These are phyloP conservation scores for Malassezia vespertilionis DNA, from an alignment of 1,284 basidiomycete genomes.

Conservation along the genomic window DNA sequence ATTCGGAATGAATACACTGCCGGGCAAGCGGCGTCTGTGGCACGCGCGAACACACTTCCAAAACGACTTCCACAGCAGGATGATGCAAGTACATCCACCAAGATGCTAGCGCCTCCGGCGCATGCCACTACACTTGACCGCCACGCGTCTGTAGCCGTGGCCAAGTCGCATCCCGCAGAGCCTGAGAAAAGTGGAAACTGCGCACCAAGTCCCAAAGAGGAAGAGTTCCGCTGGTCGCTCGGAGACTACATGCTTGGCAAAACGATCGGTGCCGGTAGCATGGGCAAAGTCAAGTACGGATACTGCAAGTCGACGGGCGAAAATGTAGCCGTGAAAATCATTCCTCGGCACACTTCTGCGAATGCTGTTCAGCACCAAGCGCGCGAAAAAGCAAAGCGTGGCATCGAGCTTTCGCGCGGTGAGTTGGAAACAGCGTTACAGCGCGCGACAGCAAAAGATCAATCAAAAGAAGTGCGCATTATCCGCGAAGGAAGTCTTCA, in stretches of 20 bases:
- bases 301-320: constrained; percentile 78
- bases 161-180: too few relatives aligned
- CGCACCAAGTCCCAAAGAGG: background rate
- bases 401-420: background rate
- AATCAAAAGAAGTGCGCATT: constrained; percentile 88
- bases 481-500: constrained; percentile 86
- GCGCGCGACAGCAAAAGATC: constrained; percentile 59
- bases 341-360: constrained; percentile 64
- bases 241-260: constrained; percentile 94
- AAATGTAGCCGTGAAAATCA: constrained; percentile 97
- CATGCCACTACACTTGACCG: too few relatives aligned
- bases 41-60: constrained; percentile 5
- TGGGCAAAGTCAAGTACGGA: constrained; percentile 98
- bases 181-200: too few relatives aligned
- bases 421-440: constrained; percentile 4
- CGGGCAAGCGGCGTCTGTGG: background rate
- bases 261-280: constrained; percentile 91
- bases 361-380: constrained; percentile 49
- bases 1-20: background rate
- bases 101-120: too few relatives aligned
- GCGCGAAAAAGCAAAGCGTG: constrained; percentile 14
- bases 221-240: constrained; percentile 49
- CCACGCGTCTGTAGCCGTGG: too few relatives aligned
- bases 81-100: too few relatives aligned
- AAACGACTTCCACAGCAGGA: background rate